Conservation (phyloP, 169 alveolate species). For the Cardiosporidium cionae region DNA sequence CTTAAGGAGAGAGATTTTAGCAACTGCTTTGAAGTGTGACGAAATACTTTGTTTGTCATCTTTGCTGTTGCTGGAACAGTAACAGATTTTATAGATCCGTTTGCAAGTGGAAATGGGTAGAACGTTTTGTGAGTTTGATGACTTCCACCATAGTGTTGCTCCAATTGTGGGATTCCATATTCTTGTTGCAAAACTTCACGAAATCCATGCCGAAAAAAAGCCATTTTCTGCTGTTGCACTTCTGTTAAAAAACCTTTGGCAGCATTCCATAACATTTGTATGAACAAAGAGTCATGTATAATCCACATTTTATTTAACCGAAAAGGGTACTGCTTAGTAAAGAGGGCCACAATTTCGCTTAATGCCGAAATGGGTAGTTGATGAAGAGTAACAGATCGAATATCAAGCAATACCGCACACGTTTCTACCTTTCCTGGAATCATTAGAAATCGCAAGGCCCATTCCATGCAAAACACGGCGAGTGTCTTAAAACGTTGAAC, state of each 20-base stretch:
- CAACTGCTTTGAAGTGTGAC: not conserved
- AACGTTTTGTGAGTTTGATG: not conserved
- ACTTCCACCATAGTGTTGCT: not conserved
- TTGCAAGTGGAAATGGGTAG: slow-evolving; percentile 21
- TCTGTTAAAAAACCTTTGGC: slow-evolving; percentile 47
- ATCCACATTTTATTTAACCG: slow-evolving; percentile 41
- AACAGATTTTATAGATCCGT: not conserved
- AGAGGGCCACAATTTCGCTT: slow-evolving; percentile 34
- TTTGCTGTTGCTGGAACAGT: not conserved
- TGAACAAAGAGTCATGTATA: slow-evolving; percentile 37
- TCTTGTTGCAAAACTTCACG: not conserved
- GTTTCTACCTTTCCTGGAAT: slow-evolving; percentile 54
- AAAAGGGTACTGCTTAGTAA: slow-evolving; percentile 49
- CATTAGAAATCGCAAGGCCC: slow-evolving; percentile 43
- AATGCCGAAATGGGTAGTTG: slow-evolving; percentile 34
- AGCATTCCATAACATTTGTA: slow-evolving; percentile 36
- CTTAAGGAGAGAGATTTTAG: not conserved
- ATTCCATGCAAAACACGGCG: slow-evolving; percentile 38
- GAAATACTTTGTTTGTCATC: not conserved
- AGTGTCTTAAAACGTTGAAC: slow-evolving; percentile 34
- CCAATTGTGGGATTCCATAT: slow-evolving; percentile 8
- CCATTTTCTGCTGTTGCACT: slow-evolving; percentile 41
- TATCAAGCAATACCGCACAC: slow-evolving; percentile 42
- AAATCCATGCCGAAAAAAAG: slow-evolving; percentile 14
- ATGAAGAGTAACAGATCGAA: slow-evolving; percentile 41